Evolutionary conservation across 1,284 basidiomycete species (phyloP).

Genomic region (Ceratobasidium sp.): DNA sequence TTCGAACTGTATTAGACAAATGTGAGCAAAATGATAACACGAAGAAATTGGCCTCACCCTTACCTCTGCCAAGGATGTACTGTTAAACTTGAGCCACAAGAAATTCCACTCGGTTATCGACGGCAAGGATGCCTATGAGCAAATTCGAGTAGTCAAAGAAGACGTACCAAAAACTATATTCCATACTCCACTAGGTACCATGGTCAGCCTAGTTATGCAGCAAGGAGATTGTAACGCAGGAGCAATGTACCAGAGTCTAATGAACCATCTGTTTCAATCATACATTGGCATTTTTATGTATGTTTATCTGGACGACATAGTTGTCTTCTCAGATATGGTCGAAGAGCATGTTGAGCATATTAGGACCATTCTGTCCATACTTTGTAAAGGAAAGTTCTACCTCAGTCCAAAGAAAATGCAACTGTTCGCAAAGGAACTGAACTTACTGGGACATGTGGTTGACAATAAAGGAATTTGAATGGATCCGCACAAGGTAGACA

Average conservation of each 20-base stretch:
- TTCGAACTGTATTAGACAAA: no score
- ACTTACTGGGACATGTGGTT: constrained; percentile 51
- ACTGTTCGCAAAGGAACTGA: constrained; percentile 47
- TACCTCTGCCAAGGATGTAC: no score
- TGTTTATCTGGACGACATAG: constrained; percentile 44
- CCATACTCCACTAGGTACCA: constrained; percentile 50
- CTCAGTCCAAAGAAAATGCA: constrained; percentile 47
- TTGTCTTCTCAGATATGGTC: constrained; percentile 49
- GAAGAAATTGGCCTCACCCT: no score
- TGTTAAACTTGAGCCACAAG: no score
- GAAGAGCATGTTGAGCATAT: constrained; percentile 50
- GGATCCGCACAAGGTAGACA: constrained; percentile 40
- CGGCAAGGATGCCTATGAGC: no score
- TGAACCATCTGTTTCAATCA: constrained; percentile 50
- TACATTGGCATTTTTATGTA: constrained; percentile 46
- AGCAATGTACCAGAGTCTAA: constrained; percentile 47
- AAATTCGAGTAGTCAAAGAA: no score
- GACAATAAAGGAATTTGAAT: constrained; percentile 48
- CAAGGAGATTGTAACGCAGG: constrained; percentile 49
- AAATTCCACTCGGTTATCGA: no score
- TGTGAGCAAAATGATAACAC: no score
- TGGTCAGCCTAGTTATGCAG: constrained; percentile 50
- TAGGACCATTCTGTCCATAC: constrained; percentile 48
- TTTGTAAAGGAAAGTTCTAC: constrained; percentile 46
- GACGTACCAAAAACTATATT: constrained; percentile 42